Evolutionary conservation across 257 asterid species (phyloP), one percentile per base, ranked within the genome.

Genomic region (Anisodus tanguticus): DNA sequence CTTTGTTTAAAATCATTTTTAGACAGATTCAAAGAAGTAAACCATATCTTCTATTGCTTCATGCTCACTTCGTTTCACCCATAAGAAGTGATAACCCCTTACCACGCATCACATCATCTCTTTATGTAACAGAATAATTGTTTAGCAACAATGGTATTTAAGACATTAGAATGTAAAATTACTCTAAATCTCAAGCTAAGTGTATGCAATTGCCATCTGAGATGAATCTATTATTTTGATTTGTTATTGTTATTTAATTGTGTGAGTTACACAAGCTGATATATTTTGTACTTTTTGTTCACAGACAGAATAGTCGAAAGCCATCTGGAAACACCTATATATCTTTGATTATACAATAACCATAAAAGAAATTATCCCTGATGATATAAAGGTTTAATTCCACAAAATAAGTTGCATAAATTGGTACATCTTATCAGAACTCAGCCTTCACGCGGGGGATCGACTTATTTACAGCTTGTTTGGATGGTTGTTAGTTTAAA

Each of bases 111-210:
- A 45, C 16, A 72, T n/a, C 8, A 47, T 72, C n/a, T 31, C 80
- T 45, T 4, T 19, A 47, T 19, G 59, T 37, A 22, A 47, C 37
- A 45, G 51, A 17, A 47, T 47, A 45, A 72, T 72, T 19, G 59
- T 43, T 71, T 10, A 71, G 57, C 54, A 43, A 43, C 55, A 17
- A 17, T 12, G 12, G 16, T 17, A 70, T 17, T 17, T 70, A 45
- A 70, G 55, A 43, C 79, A 70, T 17, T 0, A 70, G 57, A 70
- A 70, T 41, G 79, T 70, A 70, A 4, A 70, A 70, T 43, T 41
- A 9, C 31, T 69, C 15, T 16, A 39, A 70, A 70, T 70, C 8
- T 70, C 59, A 45, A 10, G 41, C 79, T 71, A 71, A 71, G 9
- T 45, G 39, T 45, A 35, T 35, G 76, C 22, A 49, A 67, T 67